phyloP scores from a whole-genome alignment of 2,329 filamentous ascomycete species.

The Aspergillus glaucus region DNA sequence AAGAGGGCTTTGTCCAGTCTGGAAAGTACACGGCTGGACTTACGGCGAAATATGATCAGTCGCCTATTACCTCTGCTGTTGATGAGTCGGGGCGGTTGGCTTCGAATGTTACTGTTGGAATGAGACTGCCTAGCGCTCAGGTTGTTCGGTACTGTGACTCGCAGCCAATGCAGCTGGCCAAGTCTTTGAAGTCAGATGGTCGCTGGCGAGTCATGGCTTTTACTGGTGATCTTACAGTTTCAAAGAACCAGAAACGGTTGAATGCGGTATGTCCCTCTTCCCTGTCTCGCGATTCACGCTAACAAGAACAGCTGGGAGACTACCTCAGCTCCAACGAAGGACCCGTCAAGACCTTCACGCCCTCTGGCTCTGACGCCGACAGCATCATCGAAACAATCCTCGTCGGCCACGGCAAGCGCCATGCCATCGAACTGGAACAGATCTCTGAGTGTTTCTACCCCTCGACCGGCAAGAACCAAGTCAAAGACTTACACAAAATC shows the following conservation, averaged over 20 bases:
- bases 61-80: conserved; percentile 38
- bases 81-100: conserved; percentile 31
- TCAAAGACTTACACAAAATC: conserved; percentile 54
- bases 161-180: conserved; percentile 48
- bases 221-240: conserved; percentile 36
- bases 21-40: conserved; percentile 57
- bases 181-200: conserved; percentile 47
- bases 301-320: conserved; percentile 27
- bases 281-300: neutral
- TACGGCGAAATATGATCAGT: conserved; percentile 50
- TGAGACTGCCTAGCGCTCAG: conserved; percentile 49
- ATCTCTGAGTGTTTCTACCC: conserved; percentile 55
- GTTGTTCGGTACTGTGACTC: conserved; percentile 57
- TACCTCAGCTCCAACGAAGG: conserved; percentile 38
- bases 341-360: conserved; percentile 40
- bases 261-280: conserved; percentile 27
- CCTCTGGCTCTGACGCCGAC: conserved; percentile 41
- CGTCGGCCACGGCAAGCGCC: conserved; percentile 46
- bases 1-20: conserved; percentile 52
- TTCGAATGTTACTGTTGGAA: conserved; percentile 37
- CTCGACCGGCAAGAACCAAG: conserved; percentile 48
- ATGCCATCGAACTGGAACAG: conserved; percentile 44
- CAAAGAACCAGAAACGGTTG: conserved; percentile 23
- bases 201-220: conserved; percentile 49
- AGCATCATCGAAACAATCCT: conserved; percentile 54